Evolutionary conservation across 139 green algal species (phyloP), one percentile per base, ranked within the genome.

Genomic region (Chlamydomonas eustigma): DNA sequence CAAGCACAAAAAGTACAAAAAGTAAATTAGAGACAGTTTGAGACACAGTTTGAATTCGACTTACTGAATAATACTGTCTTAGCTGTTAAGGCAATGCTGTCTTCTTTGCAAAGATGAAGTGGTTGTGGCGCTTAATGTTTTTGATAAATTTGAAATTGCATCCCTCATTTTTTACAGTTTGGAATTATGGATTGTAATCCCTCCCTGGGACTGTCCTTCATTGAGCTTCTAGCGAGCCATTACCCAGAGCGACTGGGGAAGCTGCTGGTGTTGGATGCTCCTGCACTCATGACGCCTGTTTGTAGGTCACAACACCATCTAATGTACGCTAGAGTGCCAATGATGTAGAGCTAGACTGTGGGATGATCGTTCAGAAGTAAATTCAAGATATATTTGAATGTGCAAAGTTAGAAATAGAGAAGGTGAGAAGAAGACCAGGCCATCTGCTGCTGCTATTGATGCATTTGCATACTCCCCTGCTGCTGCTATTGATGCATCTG

Each of bases 191-290:
- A 94, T 72, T 52, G 80, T 31, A 80, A 80, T 75, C 90, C 90
- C 25, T 80, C 80, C 51, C 78, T 94, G 22, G 88, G 82, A 31
- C 74, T 80, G 74, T 75, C 89, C 2, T 95, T 95, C 80, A 76
- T 93, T 31, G 79, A 91, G 51, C 58, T 95, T 24, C 82, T 75
- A 1, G 90, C 84, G 0, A 66, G 75, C 38, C 87, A 95, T 78
- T 95, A 94, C 71, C 90, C 90, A 1, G 90, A 95, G 81, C 80
- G 91, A 0, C 83, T 95, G 75, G 89, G 85, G 12, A 69, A 87
- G 22, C 92, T 93, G 74, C 74, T 92, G n/a, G 66, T 95, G 4
- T 74, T 93, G 25, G 89, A 84, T 50, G 78, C 90, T 5, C 91
- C 91, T 3, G 51, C 8, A 0, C 71, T 93, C 5, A 63, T 75